Evolutionary conservation across 371 early-diverging fungal species (phyloP), one percentile per base, ranked within the genome.

Genomic region (Polyrhizophydium stewartii): DNA sequence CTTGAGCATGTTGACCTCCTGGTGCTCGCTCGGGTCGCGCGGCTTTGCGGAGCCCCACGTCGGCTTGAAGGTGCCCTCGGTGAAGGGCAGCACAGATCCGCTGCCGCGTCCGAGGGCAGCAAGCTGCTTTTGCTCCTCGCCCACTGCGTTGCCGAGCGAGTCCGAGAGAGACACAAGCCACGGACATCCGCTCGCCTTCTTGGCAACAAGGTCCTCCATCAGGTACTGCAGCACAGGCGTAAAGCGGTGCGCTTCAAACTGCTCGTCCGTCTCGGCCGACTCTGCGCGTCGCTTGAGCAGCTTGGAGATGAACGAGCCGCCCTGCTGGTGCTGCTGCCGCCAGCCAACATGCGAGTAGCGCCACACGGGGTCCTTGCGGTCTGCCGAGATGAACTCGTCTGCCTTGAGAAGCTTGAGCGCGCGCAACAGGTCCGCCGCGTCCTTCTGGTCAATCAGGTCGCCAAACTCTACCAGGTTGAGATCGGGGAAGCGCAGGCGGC

Each of bases 1-100:
- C 37, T 51, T 45, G 25, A 66, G 53, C 5, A 10, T 10, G 45
- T 45, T 19, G 43, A 45, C 76, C 58, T 68, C 67, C 24, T 64
- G 68, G 56, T 64, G 71, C 61, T 62, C 64, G 33, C 24, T n/a
- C 9, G 51, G 58, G 19, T 19, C 22, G 13, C 55, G 12, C 17
- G 64, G 66, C 37, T 56, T 47, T 7, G 35, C 3, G 24, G 22
- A 51, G 6, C 46, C 67, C 67, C 67, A 67, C 53, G 28, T 52
- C 25, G 66, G 66, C 32, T 38, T 46, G 28, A 65, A 65, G 3
- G 37, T 35, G 35, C 35, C 35, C n/a, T n/a, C 55, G 24, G 17
- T 17, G 43, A 65, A 57, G 21, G 1, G 9, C 7, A 50, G 24
- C 2, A 65, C 45, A 1, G 24, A 9, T 1, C 66, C 66, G 2